These are phyloP conservation scores for Fusarium nematophilum DNA, from an alignment of 2,329 filamentous ascomycete genomes.

Conservation along the genomic window DNA sequence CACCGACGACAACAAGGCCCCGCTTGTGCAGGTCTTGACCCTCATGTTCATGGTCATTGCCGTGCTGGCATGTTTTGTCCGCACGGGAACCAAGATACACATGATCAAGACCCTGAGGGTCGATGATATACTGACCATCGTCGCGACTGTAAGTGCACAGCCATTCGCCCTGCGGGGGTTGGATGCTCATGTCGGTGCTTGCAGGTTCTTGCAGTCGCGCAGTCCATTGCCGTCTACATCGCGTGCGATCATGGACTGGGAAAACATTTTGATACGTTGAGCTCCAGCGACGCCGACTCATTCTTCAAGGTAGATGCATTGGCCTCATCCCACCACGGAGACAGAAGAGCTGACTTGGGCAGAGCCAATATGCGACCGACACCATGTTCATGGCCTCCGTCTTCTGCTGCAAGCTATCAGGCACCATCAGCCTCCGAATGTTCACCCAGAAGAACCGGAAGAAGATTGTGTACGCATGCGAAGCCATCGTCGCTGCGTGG, in stretches of 20 bases:
- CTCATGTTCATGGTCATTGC: conserved; percentile 46
- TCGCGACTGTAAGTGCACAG: conserved; percentile 38
- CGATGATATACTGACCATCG: conserved; percentile 42
- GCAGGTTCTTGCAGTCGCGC: conserved; percentile 35
- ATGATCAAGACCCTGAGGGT: conserved; percentile 44
- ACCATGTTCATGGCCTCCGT: conserved; percentile 41
- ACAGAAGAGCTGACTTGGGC: conserved; percentile 6
- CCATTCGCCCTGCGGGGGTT: not conserved
- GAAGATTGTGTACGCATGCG: conserved; percentile 30
- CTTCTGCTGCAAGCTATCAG: conserved; percentile 42
- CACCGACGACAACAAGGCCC: conserved; percentile 46
- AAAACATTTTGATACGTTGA: conserved; percentile 30
- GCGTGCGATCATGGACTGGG: conserved; percentile 41
- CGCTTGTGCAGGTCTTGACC: conserved; percentile 44
- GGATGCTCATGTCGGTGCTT: not conserved
- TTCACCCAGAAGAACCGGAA: conserved; percentile 40
- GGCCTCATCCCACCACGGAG: too few relatives aligned
- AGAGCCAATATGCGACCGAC: conserved; percentile 45
- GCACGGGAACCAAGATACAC: conserved; percentile 43
- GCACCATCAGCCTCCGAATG: conserved; percentile 40
- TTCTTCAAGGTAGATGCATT: conserved; percentile 42
- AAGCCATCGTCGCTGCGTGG: conserved; percentile 38
- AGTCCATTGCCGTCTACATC: conserved; percentile 36
- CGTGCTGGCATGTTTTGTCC: conserved; percentile 41
- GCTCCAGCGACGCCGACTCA: conserved; percentile 11